phyloP scores from a whole-genome alignment of 768 basidiomycete species.

The Suillus plorans region DNA sequence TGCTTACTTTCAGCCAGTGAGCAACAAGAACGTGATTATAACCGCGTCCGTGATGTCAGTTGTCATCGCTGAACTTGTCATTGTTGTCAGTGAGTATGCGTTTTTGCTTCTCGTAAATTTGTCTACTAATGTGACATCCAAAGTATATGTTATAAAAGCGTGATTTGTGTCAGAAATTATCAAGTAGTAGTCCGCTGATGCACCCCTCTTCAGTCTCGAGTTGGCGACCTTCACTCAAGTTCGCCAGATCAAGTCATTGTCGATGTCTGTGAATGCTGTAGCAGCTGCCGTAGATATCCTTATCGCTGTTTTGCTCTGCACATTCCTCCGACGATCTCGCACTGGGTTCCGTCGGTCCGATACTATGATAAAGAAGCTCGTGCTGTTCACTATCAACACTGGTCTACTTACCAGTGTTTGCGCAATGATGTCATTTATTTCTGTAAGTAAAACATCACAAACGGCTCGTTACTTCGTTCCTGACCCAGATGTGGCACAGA shows the following conservation, averaged over 20 bases:
- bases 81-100: conserved; percentile 27
- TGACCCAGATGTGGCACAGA: conserved; percentile 28
- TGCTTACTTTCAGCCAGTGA: conserved; percentile 34
- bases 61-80: conserved; percentile 38
- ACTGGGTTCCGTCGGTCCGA: conserved; percentile 51
- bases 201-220: conserved; percentile 32
- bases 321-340: conserved; percentile 40
- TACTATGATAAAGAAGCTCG: conserved; percentile 48
- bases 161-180: conserved; percentile 17
- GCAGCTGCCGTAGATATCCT: conserved; percentile 45
- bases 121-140: not conserved
- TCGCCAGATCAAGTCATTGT: conserved; percentile 44
- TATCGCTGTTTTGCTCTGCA: conserved; percentile 43
- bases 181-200: not conserved
- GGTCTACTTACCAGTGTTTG: conserved; percentile 36
- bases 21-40: conserved; percentile 41
- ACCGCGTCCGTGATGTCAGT: conserved; percentile 33
- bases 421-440: conserved; percentile 51
- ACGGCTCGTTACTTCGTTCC: not conserved
- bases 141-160: conserved; percentile 35
- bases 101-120: not conserved
- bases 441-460: conserved; percentile 28
- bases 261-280: conserved; percentile 50
- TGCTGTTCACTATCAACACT: conserved; percentile 45
- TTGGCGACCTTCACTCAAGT: conserved; percentile 44